phyloP scores from a whole-genome alignment of 352 stramenopile genomes.

The Poterioochromonas sp. region DNA sequence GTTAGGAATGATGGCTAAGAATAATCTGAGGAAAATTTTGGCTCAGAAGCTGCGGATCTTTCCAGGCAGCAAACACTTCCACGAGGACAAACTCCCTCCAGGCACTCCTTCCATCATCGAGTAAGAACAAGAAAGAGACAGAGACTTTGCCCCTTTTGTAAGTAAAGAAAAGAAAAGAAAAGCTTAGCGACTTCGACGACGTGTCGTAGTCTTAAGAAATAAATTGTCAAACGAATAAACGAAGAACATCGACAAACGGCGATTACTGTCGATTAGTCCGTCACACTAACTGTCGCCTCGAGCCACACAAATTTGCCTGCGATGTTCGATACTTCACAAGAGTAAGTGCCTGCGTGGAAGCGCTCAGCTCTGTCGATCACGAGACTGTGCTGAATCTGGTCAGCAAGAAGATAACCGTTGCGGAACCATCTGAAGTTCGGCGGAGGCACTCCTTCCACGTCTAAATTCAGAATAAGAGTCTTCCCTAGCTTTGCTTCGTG shows the following conservation, averaged over 20 bases:
- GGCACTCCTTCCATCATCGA: not conserved
- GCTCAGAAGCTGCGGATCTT: conserved; percentile 95
- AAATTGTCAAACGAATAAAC: too few relatives aligned
- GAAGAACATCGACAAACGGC: too few relatives aligned
- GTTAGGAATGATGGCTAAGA: conserved; percentile 92
- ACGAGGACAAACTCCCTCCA: conserved; percentile 63
- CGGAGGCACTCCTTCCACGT: not conserved
- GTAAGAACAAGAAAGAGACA: not conserved
- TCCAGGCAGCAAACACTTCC: conserved; percentile 76
- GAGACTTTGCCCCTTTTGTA: too few relatives aligned
- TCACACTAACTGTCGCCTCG: not conserved
- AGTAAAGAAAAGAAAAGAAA: too few relatives aligned
- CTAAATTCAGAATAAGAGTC: not conserved
- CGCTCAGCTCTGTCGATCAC: not conserved
- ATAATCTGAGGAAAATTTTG: conserved; percentile 83
- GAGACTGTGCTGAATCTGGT: not conserved
- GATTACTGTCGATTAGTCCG: conserved; percentile 1
- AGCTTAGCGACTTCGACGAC: too few relatives aligned
- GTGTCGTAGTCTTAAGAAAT: too few relatives aligned
- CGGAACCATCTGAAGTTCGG: not conserved
- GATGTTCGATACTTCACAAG: not conserved
- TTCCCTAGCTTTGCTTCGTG: not conserved
- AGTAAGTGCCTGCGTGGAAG: not conserved
- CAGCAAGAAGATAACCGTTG: not conserved
- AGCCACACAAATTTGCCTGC: not conserved